Conservation (phyloP, 768 basidiomycete species). For the Lanmaoa pseudosensibilis region DNA sequence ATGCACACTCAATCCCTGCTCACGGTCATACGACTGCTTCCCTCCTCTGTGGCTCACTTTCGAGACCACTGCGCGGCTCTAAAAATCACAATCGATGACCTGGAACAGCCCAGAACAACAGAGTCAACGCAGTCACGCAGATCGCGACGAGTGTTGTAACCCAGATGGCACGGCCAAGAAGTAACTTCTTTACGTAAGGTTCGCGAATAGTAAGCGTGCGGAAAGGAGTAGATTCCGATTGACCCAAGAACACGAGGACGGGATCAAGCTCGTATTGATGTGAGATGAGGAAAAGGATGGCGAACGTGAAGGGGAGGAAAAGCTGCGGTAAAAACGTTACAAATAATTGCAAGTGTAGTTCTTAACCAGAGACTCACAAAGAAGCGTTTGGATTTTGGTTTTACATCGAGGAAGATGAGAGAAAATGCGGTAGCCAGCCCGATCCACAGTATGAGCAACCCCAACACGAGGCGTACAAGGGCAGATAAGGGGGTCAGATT, state of each 20-base stretch:
- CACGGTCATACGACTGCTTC: constrained; percentile 9
- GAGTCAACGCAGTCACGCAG: constrained; percentile 76
- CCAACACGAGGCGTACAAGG: constrained; percentile 80
- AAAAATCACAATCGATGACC: constrained; percentile 74
- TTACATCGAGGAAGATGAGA: constrained; percentile 89
- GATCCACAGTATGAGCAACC: constrained; percentile 90
- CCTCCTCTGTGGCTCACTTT: constrained; percentile 1
- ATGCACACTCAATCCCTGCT: constrained; percentile 18
- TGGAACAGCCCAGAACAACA: constrained; percentile 95
- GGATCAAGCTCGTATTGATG: constrained; percentile 98
- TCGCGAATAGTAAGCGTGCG: constrained; percentile 89
- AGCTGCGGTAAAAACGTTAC: constrained; percentile 50
- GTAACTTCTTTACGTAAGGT: constrained; percentile 89
- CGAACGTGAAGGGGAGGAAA: constrained; percentile 90
- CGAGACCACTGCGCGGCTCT: not conserved
- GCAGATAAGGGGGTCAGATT: constrained; percentile 93
- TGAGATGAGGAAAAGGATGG: constrained; percentile 87
- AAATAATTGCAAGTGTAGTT: not conserved
- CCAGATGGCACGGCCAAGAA: constrained; percentile 90
- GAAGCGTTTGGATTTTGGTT: constrained; percentile 88
- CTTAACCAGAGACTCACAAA: constrained; percentile 67
- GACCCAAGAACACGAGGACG: constrained; percentile 87
- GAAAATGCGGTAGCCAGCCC: constrained; percentile 89
- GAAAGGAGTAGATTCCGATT: constrained; percentile 97
- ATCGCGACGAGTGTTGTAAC: constrained; percentile 77